Conservation (phyloP, 192 early-diverging fungal genomes). For the Entophlyctis luteolus region DNA sequence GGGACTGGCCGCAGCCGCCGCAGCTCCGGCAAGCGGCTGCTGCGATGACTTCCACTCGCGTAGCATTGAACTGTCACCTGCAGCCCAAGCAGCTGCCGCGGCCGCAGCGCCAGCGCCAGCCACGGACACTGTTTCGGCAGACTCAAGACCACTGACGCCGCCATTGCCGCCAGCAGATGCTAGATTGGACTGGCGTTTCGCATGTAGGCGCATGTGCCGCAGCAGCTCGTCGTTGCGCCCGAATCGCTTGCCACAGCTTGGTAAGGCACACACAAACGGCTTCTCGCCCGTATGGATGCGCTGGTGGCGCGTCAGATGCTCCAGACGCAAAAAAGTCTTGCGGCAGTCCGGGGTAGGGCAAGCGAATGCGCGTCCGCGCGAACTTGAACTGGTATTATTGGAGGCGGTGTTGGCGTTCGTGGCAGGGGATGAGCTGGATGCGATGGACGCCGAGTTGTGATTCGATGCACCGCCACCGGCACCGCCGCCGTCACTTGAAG, state of each 20-base stretch:
- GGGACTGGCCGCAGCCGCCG: too few relatives aligned
- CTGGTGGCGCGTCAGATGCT: slow-evolving; percentile 82
- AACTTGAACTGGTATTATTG: background rate
- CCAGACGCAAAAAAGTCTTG: slow-evolving; percentile 68
- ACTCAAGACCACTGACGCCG: background rate
- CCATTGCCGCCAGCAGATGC: background rate
- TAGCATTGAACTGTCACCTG: too few relatives aligned
- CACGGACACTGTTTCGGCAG: too few relatives aligned
- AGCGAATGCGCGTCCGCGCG: background rate
- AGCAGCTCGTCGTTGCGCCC: slow-evolving; percentile 75
- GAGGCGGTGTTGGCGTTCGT: background rate
- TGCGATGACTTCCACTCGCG: too few relatives aligned
- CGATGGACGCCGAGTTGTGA: background rate
- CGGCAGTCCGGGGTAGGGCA: background rate
- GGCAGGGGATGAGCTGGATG: background rate
- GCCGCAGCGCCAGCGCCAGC: too few relatives aligned
- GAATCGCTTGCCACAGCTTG: slow-evolving; percentile 74
- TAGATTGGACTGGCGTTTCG: background rate
- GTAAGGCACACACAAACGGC: slow-evolving; percentile 72
- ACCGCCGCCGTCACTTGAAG: background rate
- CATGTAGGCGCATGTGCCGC: slow-evolving; percentile 15
- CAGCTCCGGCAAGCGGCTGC: too few relatives aligned
- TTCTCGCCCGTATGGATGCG: slow-evolving; percentile 84
- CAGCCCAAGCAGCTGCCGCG: too few relatives aligned
- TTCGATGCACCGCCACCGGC: background rate